Evolutionary conservation across 2,329 filamentous ascomycete species (phyloP), one percentile per base, ranked within the genome.

Genomic region (Aureobasidium pullulans): DNA sequence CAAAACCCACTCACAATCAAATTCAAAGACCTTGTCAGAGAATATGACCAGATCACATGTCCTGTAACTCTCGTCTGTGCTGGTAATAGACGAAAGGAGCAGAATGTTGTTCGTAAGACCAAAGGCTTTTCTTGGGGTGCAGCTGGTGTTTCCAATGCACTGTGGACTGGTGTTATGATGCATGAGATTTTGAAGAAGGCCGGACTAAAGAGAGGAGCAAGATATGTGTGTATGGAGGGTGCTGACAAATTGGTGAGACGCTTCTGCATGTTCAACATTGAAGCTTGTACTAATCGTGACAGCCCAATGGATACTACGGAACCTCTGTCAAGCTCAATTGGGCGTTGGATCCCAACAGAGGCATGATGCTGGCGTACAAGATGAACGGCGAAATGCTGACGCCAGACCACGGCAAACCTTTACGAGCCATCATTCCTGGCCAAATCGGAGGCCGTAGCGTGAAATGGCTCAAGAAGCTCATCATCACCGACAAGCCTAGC

Each of bases 121-220:
- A 95, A 96, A 67, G 92, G 92, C 0, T 96, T 96, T 75, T 96
- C 90, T 2, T 96, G 92, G 92, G 92, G 92, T 37, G 80, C 92
- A 1, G 91, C 89, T 4, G 92, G 91, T 28, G 71, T 96, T 6
- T 95, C 90, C 0, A 96, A 90, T 0, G 90, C 90, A 0, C 75
- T 96, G 0, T 96, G 89, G 80, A 96, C 92, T 0, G 92, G 92
- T 23, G 87, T 91, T 0, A 77, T 86, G 42, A 84, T 96, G 72
- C 79, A 79, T 1, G 87, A 93, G 62, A 73, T 96, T 4, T 77
- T 96, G 15, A 79, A 78, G 60, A 79, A 77, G 62, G 90, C 90
- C 2, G 83, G 77, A 61, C 90, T 90, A 0, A 77, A 80, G 65
- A 81, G 86, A 61, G 83, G 81, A 57, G 91, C 90, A 1, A 85